Percentiles rank a stretch among this genome's conserved stretches.
phyloP scores from a whole-genome alignment of 306 rosid genomes.

The Urtica urens region DNA sequence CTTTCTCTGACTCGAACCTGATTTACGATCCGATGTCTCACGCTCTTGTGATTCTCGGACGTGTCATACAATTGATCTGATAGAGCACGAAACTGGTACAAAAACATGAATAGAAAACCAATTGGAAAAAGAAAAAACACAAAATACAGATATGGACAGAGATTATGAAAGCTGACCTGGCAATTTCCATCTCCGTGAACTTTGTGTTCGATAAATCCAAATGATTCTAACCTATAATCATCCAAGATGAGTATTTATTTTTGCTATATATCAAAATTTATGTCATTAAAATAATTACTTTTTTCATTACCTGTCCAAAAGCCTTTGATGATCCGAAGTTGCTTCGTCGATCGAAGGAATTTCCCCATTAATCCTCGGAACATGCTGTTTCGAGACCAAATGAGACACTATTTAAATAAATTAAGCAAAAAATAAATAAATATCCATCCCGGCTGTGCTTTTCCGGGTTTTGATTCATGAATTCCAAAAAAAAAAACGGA shows the following conservation, averaged over 20 bases:
- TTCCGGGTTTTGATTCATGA: no score
- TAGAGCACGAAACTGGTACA: constrained; percentile 64
- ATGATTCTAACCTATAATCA: constrained; percentile 51
- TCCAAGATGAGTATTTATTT: constrained; percentile 11
- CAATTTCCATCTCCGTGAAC: constrained; percentile 90
- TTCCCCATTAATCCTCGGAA: constrained; percentile 85
- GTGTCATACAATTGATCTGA: constrained; percentile 63
- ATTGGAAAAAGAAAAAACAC: no score
- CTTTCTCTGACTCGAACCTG: constrained; percentile 40
- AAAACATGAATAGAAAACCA: background rate
- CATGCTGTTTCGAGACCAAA: constrained; percentile 40
- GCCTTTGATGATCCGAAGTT: constrained; percentile 87
- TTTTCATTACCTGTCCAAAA: constrained; percentile 51
- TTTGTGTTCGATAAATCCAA: constrained; percentile 51
- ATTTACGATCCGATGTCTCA: constrained; percentile 51
- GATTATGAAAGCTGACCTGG: constrained; percentile 42
- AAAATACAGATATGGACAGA: no score
- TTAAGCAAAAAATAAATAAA: no score
- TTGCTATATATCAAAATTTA: background rate
- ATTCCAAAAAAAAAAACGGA: no score
- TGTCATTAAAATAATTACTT: background rate
- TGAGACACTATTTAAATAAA: constrained; percentile 6
- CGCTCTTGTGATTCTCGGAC: constrained; percentile 48
- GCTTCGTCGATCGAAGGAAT: constrained; percentile 87
- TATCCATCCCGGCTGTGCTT: no score